Percentiles rank a stretch among this genome's conserved stretches.
phyloP scores from a whole-genome alignment of 345 rosid species.

The Bruguiera sexangula region DNA sequence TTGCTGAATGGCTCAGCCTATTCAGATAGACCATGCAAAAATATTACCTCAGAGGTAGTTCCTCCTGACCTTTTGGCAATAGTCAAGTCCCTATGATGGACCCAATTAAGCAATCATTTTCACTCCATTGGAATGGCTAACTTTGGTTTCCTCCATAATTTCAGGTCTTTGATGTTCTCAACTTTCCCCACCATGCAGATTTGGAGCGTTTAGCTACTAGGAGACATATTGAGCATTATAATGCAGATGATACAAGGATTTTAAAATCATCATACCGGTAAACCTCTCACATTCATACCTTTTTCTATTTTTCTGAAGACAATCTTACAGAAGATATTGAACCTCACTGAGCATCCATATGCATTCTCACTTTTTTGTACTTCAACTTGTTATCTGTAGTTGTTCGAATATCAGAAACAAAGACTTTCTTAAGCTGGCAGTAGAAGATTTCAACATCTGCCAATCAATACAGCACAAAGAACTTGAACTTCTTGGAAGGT shows the following conservation, averaged over 20 bases:
- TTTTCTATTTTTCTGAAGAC: neutral
- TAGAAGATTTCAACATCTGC: conserved; percentile 63
- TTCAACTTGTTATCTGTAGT: conserved; percentile 35
- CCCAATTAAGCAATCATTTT: neutral
- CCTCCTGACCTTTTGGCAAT: conserved; percentile 5
- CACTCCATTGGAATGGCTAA: neutral
- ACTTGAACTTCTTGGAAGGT: conserved; percentile 68
- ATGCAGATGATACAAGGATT: conserved; percentile 38
- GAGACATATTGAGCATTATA: conserved; percentile 50
- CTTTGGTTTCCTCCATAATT: conserved; percentile 11
- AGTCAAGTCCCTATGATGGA: neutral
- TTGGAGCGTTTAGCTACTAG: conserved; percentile 54
- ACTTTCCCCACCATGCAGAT: conserved; percentile 47
- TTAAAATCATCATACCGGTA: conserved; percentile 66
- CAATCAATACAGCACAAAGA: conserved; percentile 60
- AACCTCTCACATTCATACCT: neutral
- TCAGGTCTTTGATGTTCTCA: conserved; percentile 67
- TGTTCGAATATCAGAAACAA: conserved; percentile 34
- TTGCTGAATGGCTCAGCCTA: conserved; percentile 33
- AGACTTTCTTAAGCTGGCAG: conserved; percentile 60
- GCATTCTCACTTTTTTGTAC: neutral
- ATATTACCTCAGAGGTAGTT: conserved; percentile 44
- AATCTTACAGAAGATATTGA: neutral
- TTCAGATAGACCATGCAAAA: conserved; percentile 26
- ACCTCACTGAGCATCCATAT: neutral